Evolutionary conservation across 192 early-diverging fungal species (phyloP), one percentile per base, ranked within the genome.

Genomic region (Pecoramyces ruminantium): DNA sequence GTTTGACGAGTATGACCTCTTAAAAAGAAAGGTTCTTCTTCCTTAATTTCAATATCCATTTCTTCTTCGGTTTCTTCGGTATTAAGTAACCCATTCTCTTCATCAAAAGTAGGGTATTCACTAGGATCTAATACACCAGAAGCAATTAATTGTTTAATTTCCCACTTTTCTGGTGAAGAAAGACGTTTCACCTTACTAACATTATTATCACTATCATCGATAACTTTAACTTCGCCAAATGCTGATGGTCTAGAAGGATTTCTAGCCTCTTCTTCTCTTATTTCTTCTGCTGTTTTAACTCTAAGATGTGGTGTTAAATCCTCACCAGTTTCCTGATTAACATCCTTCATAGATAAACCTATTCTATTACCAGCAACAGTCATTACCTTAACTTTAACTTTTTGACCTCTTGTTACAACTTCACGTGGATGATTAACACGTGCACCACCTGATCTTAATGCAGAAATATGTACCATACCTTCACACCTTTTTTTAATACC

Each of bases 91-190:
- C 96, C 96, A 80, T 91, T 87, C 34, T 99, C 95, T 21, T 97
- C 97, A 82, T 98, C 94, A 29, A 95, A 86, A 28, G 92, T 92
- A 0, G 96, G 95, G 79, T 96, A 94, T 77, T 96, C 97, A 28
- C 93, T 86, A 5, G 92, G 88, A 82, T 95, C 89, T 28, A 96
- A 86, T 6, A 93, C 96, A 51, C 98, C 98, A 9, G 96, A 94
- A 0, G 98, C 96, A 83, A 97, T 97, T 39, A 99, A 86, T 85
- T 99, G 98, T 85, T 98, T 96, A 81, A 98, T 92, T 85, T 99
- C 98, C 92, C 94, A 99, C 30, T 94, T 91, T 83, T 98, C 97
- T 0, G 96, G 96, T 15, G 96, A 97, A 15, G 96, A 93, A 81
- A 98, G 88, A 3, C 98, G 91, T 84, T 99, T 97, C 4, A 67